Conservation (phyloP, 139 green algal species). For the Nannochloris sp. region DNA sequence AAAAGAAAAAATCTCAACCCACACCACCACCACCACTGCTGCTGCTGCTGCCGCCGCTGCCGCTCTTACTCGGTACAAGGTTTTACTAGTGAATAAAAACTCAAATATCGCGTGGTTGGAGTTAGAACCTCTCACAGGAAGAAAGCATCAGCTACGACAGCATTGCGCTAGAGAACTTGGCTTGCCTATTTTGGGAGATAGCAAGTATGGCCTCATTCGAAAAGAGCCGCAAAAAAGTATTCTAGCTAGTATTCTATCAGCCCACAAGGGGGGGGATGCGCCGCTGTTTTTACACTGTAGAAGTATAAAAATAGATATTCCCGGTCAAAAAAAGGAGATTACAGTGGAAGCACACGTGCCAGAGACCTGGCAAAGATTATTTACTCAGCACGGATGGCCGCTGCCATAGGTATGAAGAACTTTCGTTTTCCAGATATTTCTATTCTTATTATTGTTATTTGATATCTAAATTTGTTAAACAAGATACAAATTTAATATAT, state of each 20-base stretch:
- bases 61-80: constrained; percentile 1
- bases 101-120: constrained; percentile 26
- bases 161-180: constrained; percentile 30
- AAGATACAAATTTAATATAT: background rate
- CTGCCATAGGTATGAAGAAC: background rate
- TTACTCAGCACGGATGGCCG: constrained; percentile 12
- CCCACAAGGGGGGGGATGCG: background rate
- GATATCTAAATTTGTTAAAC: background rate
- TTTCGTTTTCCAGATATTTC: background rate
- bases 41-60: background rate
- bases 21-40: too few relatives aligned
- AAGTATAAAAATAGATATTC: constrained; percentile 1
- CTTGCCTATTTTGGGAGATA: constrained; percentile 37
- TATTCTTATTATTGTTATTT: too few relatives aligned
- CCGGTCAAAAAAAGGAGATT: background rate
- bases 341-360: constrained; percentile 2
- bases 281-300: constrained; percentile 31
- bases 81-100: background rate
- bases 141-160: constrained; percentile 47
- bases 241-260: background rate
- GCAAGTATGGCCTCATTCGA: constrained; percentile 7
- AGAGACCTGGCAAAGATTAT: background rate
- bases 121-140: constrained; percentile 26
- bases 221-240: background rate
- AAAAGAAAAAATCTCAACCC: too few relatives aligned